Evolutionary conservation across 1,284 basidiomycete genomes (phyloP).

Genomic region (Melampsora larici-populina): DNA sequence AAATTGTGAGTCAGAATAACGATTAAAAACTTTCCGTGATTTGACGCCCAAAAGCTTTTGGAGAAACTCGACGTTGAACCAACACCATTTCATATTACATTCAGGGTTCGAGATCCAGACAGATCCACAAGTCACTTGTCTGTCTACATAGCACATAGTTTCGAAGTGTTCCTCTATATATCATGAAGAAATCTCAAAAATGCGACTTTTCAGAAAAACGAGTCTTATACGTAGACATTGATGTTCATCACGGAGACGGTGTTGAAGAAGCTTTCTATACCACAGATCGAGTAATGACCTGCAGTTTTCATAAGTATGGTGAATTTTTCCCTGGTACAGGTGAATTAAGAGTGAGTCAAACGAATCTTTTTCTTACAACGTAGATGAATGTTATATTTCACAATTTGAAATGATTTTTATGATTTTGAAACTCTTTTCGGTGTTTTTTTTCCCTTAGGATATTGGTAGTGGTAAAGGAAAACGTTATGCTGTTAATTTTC

Average conservation of each 20-base stretch:
- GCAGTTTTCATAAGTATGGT: conserved; percentile 97
- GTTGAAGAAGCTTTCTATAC: conserved; percentile 99
- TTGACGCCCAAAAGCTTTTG: not conserved
- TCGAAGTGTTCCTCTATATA: not conserved
- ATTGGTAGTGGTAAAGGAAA: conserved; percentile 47
- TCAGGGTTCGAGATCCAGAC: conserved; percentile 91
- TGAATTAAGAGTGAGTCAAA: conserved; percentile 70
- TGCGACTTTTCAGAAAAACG: conserved; percentile 68
- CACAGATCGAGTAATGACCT: conserved; percentile 97
- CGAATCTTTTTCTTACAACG: conserved; percentile 2
- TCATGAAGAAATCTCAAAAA: conserved; percentile 11
- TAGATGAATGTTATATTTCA: not conserved
- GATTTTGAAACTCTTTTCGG: not conserved
- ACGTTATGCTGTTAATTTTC: conserved; percentile 85
- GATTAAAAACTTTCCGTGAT: not conserved
- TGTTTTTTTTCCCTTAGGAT: conserved; percentile 21
- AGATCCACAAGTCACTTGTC: conserved; percentile 73
- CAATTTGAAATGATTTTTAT: not conserved
- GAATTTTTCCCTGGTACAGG: conserved; percentile 99
- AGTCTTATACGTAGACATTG: conserved; percentile 97
- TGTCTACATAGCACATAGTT: not conserved
- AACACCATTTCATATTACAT: not conserved
- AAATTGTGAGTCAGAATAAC: conserved; percentile 56
- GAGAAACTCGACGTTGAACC: not conserved
- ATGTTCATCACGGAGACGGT: conserved; percentile 98